Percentiles rank a stretch among this genome's conserved stretches.
Conservation (phyloP, 73 alveolate species). For the Stentor roeselii region DNA sequence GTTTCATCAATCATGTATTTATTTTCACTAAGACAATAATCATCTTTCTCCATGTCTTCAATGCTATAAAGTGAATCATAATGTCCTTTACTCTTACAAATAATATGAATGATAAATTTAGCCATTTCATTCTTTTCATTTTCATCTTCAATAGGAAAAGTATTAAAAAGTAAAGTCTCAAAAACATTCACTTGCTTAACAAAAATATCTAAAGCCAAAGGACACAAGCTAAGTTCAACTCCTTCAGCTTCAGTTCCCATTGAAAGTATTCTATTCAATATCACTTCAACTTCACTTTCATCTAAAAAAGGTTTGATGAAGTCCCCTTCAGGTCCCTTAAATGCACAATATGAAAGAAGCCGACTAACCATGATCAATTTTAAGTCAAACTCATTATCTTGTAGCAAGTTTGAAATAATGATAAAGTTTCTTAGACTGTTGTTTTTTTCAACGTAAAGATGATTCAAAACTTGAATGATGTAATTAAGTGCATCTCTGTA, state of each 20-base stretch:
- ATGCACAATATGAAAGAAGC: neutral
- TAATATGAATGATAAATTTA: no score
- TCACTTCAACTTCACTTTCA: neutral
- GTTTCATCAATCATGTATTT: no score
- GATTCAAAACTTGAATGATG: no score
- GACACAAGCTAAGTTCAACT: neutral
- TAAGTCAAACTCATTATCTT: neutral
- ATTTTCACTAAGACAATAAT: neutral
- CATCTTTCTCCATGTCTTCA: neutral
- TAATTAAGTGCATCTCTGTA: no score
- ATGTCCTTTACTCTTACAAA: neutral
- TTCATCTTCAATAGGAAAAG: constrained; percentile 1
- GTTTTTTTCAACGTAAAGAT: no score
- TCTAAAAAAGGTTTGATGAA: no score
- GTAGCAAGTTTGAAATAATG: neutral
- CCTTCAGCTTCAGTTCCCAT: constrained; percentile 11
- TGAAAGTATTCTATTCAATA: neutral
- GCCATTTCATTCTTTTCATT: neutral
- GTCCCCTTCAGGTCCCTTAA: neutral
- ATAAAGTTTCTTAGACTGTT: no score
- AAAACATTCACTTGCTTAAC: neutral
- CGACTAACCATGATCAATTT: neutral
- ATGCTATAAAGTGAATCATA: neutral
- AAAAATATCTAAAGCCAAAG: neutral
- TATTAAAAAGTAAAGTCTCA: neutral